Evolutionary conservation across 805 yeast species (phyloP), one percentile per base, ranked within the genome.

Genomic region (Candida ovalis): DNA sequence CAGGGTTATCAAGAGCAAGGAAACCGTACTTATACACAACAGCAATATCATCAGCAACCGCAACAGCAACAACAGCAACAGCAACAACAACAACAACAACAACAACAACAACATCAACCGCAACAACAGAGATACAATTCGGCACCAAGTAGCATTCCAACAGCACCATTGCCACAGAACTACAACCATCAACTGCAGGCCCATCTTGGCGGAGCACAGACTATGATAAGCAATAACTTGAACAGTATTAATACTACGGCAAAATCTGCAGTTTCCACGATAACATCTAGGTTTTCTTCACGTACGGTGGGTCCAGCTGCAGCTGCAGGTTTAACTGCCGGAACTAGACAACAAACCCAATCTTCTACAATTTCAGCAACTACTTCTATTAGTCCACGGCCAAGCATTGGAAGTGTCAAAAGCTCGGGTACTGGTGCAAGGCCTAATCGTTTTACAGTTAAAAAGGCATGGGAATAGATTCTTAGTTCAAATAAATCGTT

Each of bases 251-350:
- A 43, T 7, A 35, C 4, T 13, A 35, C 48, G 19, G 39, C 50
- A 1, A 50, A 50, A 23, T 38, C 46, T 2, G 48, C 48, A 5
- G 51, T 50, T 5, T 32, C 51, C 7, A 40, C 47, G 19, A 43
- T 52, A 19, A 43, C 54, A 21, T 54, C 58, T 10, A 44, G 54
- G 18, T 54, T 54, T 22, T 40, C 57, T 24, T 37, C 45, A 13
- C 45, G 15, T 18, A 36, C 28, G 8, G 25, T 15, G 13, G 36
- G 22, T 8, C 22, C 22, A 27, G 17, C 35, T 4, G 35, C 35
- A 41, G 21, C 23, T n/a, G 25, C 23, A 10, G 27, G 24, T 8
- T 15, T 23, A n/a, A 39, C 13, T 7, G 13, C 21, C 10, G 41
- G 28, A 13, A 17, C 13, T 24, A 15, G 28, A 15, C 30, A 24